Conservation (phyloP, 169 alveolate species). For the Plasmodium gonderi region DNA sequence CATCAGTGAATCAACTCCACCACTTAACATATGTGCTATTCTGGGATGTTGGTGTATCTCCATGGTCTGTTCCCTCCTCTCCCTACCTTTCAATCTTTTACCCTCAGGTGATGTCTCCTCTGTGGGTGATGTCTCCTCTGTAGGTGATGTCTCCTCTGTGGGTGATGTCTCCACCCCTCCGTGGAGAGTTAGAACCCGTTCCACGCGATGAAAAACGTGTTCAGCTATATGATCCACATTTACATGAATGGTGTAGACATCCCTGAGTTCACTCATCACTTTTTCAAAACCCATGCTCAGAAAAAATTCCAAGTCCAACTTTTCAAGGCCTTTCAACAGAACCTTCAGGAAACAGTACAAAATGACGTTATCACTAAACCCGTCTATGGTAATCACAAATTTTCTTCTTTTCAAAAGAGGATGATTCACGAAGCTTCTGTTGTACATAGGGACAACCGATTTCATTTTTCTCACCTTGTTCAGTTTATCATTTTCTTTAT, state of each 20-base stretch:
- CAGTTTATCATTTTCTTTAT: no score
- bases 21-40: slow-evolving; percentile 71
- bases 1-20: slow-evolving; percentile 67
- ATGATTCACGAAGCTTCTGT: neutral
- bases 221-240: slow-evolving; percentile 10
- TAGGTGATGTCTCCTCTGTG: neutral
- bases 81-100: neutral
- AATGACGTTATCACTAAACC: slow-evolving; percentile 45
- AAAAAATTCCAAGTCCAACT: neutral
- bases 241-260: slow-evolving; percentile 10
- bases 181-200: neutral
- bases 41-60: slow-evolving; percentile 32
- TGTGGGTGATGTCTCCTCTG: no score
- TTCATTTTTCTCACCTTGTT: no score
- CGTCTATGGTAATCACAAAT: slow-evolving; percentile 28
- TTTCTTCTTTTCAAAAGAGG: slow-evolving; percentile 9
- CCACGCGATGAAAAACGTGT: neutral
- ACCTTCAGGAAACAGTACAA: slow-evolving; percentile 16
- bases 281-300: slow-evolving; percentile 2
- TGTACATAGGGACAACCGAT: neutral
- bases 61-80: neutral
- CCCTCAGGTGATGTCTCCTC: no score
- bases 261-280: neutral
- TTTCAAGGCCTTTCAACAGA: slow-evolving; percentile 8
- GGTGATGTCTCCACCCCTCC: neutral